A percentile compares a stretch with the other conserved stretches of the same genome.
These are phyloP conservation scores for Castanospermum australe DNA, from an alignment of 306 rosid species.

Conservation along the genomic window DNA sequence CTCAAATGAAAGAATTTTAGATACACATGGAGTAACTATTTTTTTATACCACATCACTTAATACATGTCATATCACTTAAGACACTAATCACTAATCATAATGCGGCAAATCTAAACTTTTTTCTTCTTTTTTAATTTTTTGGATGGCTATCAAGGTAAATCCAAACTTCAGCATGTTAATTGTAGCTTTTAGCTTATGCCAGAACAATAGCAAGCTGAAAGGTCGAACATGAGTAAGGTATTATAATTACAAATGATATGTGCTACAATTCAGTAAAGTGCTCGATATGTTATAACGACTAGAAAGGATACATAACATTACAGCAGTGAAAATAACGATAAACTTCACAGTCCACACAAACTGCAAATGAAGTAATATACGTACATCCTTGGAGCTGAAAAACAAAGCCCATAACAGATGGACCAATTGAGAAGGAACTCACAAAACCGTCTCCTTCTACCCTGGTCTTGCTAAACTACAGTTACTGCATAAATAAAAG, in stretches of 20 bases:
- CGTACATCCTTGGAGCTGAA: slow-evolving; percentile 49
- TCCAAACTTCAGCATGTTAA: background rate
- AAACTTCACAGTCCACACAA: background rate
- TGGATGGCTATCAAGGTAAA: background rate
- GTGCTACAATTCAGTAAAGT: background rate
- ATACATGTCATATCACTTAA: background rate
- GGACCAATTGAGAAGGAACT: slow-evolving; percentile 52
- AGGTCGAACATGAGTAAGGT: background rate
- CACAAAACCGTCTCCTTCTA: slow-evolving; percentile 73
- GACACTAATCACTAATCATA: no score
- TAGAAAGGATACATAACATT: slow-evolving; percentile 1
- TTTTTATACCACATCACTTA: no score
- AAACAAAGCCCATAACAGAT: slow-evolving; percentile 52
- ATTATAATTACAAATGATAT: background rate
- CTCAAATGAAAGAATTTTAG: background rate
- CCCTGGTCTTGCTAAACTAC: slow-evolving; percentile 26
- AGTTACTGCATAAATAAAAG: background rate
- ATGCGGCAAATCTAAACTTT: background rate
- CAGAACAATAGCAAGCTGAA: background rate
- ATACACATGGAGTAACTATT: background rate
- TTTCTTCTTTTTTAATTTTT: background rate
- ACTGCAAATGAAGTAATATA: background rate
- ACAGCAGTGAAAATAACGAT: background rate
- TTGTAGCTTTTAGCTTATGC: background rate
- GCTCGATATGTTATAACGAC: background rate